Base-by-base conservation (phyloP, 1,284 basidiomycete genomes). In the Cutaneotrichosporon sp. region DNA sequence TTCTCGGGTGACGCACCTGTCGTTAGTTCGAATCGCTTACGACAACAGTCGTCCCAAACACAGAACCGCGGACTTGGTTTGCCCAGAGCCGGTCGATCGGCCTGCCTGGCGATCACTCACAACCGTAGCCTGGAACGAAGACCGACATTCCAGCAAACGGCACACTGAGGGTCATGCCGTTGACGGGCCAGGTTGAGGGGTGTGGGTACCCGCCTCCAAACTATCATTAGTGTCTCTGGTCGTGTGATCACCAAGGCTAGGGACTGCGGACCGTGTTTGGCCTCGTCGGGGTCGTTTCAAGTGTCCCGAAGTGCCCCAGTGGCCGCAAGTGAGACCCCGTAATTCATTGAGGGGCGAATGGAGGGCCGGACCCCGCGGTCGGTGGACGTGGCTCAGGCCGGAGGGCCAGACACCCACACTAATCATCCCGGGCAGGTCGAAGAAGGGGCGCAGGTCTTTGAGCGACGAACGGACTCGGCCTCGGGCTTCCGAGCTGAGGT, bases 151-250 rank as follows among this genome's bases (percentile, higher is more conserved):
- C 49, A 6, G 68, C 72, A 46, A 76, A 76, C 1, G 74, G 74
- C 13, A 76, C 56, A 1, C 69, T 72, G 2, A 74, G 58, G 25
- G 73, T 72, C 74, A 76, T 74, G 27, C 69, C 72, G 59, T 73
- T 72, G 27, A 74, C 67, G 8, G 74, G 74, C 67, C 68, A 74
- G 13, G 73, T 76, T 14, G 67, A 70, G 11, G 73, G 63, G 52
- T 74, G 71, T 16, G 72, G 73, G 31, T 64, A 65, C 14, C 74
- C 18, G 38, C 38, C 29, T n/a, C n/a, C 29, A 9, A 29, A 29
- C 9, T 29, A 9, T 42, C 14, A 14, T 38, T 5, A n/a, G 38
- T 42, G 18, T 29, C 29, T 29, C 29, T n/a, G n/a, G n/a, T n/a
- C n/a, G n/a, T n/a, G n/a, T n/a, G n/a, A n/a, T n/a, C n/a, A n/a